These are phyloP conservation scores for Pilatotrama ljubarskyi DNA, from an alignment of 768 basidiomycete genomes.

Conservation along the genomic window DNA sequence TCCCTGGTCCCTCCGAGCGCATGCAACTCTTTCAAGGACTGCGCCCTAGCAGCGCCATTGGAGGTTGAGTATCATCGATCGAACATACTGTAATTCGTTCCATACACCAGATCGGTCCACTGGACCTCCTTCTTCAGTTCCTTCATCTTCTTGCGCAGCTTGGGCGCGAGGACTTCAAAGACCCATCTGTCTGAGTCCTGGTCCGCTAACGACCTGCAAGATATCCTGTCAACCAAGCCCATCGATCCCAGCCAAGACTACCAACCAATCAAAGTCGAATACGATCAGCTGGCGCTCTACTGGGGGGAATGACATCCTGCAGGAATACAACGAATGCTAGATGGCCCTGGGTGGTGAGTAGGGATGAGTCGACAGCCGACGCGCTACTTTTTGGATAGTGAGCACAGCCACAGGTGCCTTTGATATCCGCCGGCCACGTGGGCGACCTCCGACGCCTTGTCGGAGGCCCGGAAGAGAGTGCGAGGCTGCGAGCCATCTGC, in stretches of 20 bases:
- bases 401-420: not conserved
- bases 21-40: constrained; percentile 70
- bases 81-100: not conserved
- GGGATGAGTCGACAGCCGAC: constrained; percentile 2
- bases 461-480: not conserved
- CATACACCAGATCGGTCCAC: constrained; percentile 96
- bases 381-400: not conserved
- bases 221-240: not conserved
- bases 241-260: not conserved
- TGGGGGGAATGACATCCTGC: constrained; percentile 21
- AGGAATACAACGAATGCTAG: not conserved
- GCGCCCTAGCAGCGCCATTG: too few species aligned
- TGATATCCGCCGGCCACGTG: not conserved
- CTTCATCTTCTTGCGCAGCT: constrained; percentile 82
- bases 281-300: constrained; percentile 72
- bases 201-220: constrained; percentile 80
- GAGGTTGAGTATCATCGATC: too few species aligned
- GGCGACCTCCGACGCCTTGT: not conserved
- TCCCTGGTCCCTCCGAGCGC: constrained; percentile 64
- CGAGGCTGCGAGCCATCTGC: not conserved
- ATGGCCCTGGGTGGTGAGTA: not conserved
- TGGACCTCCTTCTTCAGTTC: constrained; percentile 61
- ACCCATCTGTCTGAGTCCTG: constrained; percentile 97
- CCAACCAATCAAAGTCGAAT: constrained; percentile 96
- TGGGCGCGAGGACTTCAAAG: constrained; percentile 83